phyloP scores from a whole-genome alignment of 305 asterid species.

The Fraxinus albicans region DNA sequence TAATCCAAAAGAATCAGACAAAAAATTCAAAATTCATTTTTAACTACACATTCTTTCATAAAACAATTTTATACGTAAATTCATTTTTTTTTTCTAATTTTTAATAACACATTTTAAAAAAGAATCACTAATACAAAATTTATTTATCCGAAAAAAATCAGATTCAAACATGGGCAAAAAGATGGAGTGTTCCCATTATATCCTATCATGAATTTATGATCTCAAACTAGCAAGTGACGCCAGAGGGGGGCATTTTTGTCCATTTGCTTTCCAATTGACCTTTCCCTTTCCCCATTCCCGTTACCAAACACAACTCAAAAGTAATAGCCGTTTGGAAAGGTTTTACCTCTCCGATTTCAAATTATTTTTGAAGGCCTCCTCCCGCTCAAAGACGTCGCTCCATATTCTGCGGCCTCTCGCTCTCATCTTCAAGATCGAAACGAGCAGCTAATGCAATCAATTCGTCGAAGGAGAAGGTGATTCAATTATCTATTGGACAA shows the following conservation, averaged over 20 bases:
- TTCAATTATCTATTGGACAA: neutral
- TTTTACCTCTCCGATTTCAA: neutral
- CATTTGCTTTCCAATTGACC: neutral
- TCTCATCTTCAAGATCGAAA: neutral
- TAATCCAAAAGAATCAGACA: neutral
- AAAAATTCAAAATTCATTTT: too few species aligned
- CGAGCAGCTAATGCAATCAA: neutral
- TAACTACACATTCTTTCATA: too few species aligned
- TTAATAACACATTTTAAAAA: too few species aligned
- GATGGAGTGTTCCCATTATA: too few species aligned
- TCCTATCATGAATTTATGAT: neutral
- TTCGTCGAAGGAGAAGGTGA: neutral
- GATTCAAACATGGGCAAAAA: too few species aligned
- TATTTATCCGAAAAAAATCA: too few species aligned
- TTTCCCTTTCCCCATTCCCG: neutral
- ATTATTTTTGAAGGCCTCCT: neutral
- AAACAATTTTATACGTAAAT: too few species aligned
- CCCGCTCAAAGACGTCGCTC: neutral
- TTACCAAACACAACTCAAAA: neutral
- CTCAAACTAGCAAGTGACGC: neutral
- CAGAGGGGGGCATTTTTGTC: neutral
- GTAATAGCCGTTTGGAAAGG: neutral
- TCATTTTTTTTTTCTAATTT: too few species aligned
- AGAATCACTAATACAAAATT: too few species aligned
- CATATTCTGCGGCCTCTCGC: neutral